phyloP scores from a whole-genome alignment of 1,284 basidiomycete genomes.

The Xerocomus minutiporus region DNA sequence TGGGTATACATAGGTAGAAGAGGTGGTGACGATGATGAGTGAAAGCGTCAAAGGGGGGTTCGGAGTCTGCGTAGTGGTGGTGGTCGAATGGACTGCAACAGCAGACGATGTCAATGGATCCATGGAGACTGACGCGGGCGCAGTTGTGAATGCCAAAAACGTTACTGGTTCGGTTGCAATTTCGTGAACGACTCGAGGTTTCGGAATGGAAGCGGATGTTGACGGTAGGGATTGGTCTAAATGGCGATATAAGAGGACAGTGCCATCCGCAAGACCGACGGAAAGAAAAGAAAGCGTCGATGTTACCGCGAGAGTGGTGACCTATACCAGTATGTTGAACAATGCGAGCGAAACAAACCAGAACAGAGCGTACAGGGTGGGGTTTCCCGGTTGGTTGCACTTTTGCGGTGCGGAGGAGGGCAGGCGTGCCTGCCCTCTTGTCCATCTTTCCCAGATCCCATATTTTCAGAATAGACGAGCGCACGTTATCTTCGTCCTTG shows the following conservation, averaged over 20 bases:
- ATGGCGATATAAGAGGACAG: conserved; percentile 86
- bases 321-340: conserved; percentile 40
- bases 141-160: conserved; percentile 82
- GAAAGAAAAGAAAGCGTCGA: conserved; percentile 81
- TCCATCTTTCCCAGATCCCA: conserved; percentile 83
- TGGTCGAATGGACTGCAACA: conserved; percentile 1
- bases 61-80: conserved; percentile 2
- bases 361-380: conserved; percentile 61
- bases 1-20: conserved; percentile 73
- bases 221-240: conserved; percentile 83
- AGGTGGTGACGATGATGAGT: conserved; percentile 87
- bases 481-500: conserved; percentile 74
- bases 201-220: conserved; percentile 69
- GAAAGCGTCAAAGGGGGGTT: conserved; percentile 42
- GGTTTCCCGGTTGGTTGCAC: conserved; percentile 74
- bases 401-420: conserved; percentile 72
- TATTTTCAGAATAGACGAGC: conserved; percentile 80
- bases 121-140: conserved; percentile 34
- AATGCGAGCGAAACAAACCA: background rate
- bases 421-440: conserved; percentile 64
- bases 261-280: conserved; percentile 91
- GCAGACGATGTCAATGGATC: conserved; percentile 14
- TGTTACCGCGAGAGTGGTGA: conserved; percentile 80
- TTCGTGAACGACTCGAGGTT: conserved; percentile 77
- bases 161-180: conserved; percentile 84